Conservation (phyloP, 495 filamentous ascomycete genomes). For the Wilcoxina mikolae region DNA sequence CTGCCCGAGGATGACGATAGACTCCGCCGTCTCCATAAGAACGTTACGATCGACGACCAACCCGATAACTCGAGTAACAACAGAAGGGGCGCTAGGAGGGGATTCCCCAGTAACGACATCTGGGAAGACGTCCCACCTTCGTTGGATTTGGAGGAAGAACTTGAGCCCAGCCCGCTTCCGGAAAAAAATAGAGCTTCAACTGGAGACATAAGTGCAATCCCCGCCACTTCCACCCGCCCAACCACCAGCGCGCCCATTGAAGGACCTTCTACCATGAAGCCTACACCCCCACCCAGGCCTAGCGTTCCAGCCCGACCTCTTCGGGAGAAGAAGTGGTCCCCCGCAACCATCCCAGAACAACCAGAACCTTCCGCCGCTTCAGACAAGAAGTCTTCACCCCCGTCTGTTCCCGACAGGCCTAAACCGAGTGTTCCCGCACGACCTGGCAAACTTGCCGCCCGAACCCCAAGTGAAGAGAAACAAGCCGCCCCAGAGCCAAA, state of each 20-base stretch:
- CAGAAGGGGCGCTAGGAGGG: conserved; percentile 32
- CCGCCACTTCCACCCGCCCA: conserved; percentile 27
- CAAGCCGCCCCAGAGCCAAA: conserved; percentile 32
- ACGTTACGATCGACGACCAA: conserved; percentile 13
- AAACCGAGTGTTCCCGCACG: conserved; percentile 69
- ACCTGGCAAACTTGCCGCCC: conserved; percentile 39
- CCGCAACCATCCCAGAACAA: conserved; percentile 26
- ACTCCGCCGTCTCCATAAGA: conserved; percentile 33
- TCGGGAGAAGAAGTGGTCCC: conserved; percentile 15
- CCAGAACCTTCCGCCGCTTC: conserved; percentile 34
- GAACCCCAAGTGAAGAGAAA: neutral
- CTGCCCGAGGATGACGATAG: conserved; percentile 24
- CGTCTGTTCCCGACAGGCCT: conserved; percentile 49
- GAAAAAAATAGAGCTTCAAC: conserved; percentile 25
- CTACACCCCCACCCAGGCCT: conserved; percentile 32
- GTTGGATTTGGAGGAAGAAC: conserved; percentile 40
- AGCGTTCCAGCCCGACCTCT: conserved; percentile 35
- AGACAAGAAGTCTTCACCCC: conserved; percentile 36
- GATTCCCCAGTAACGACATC: conserved; percentile 82
- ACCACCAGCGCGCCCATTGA: conserved; percentile 33
- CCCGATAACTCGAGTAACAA: neutral
- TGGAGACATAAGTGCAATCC: conserved; percentile 28
- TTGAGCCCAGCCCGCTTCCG: conserved; percentile 13
- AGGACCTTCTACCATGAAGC: conserved; percentile 31
- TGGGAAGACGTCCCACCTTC: conserved; percentile 94